Conservation (phyloP, 2,329 filamentous ascomycete species). For the Ophiostoma angusticollis region DNA sequence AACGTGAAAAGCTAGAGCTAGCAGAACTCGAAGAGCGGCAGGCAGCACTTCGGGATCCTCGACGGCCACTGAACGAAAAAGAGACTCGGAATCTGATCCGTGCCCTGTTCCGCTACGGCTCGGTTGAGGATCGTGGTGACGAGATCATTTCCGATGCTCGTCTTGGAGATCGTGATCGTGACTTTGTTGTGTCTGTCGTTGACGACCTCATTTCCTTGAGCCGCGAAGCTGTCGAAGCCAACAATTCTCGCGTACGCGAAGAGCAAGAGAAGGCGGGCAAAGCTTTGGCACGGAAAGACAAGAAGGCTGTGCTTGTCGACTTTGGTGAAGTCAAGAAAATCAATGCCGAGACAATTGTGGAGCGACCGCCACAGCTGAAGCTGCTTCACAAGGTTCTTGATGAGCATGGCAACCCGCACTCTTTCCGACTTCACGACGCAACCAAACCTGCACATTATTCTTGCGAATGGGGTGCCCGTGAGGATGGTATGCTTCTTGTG, state of each 20-base stretch:
- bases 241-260: conserved; percentile 59
- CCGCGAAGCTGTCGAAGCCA: conserved; percentile 47
- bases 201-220: conserved; percentile 55
- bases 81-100: conserved; percentile 86
- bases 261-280: conserved; percentile 77
- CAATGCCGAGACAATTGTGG: conserved; percentile 89
- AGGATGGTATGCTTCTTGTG: conserved; percentile 94
- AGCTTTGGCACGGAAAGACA: conserved; percentile 85
- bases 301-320: conserved; percentile 92
- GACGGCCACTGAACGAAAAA: conserved; percentile 80
- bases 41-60: conserved; percentile 66
- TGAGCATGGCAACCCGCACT: conserved; percentile 56
- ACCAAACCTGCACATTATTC: conserved; percentile 86
- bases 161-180: conserved; percentile 66
- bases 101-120: conserved; percentile 82
- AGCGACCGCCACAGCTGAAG: conserved; percentile 78
- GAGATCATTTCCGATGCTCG: conserved; percentile 83
- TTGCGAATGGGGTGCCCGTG: conserved; percentile 80
- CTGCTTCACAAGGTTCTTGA: conserved; percentile 64
- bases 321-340: conserved; percentile 87
- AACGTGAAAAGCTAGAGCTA: conserved; percentile 54
- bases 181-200: conserved; percentile 65
- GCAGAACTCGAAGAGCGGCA: conserved; percentile 62
- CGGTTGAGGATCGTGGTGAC: conserved; percentile 74
- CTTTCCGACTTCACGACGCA: conserved; percentile 80